A percentile compares a stretch with the other conserved stretches of the same genome.
Conservation (phyloP, 257 asterid genomes). For the Ballota nigra region DNA sequence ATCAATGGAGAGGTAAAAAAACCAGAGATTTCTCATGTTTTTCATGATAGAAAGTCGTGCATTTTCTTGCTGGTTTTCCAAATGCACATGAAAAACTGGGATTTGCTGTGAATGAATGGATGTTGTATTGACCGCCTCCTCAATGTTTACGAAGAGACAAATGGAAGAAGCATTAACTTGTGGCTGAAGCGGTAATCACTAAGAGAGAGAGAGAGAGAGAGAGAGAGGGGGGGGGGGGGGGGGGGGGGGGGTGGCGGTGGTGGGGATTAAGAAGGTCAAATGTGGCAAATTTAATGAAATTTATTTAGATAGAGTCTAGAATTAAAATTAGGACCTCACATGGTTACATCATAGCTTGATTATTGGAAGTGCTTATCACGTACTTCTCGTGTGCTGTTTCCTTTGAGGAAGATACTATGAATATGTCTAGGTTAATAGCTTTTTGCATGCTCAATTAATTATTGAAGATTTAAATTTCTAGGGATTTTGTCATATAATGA, state of each 20-base stretch:
- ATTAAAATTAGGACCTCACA: conserved; percentile 46
- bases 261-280: conserved; percentile 37
- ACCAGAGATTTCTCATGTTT: conserved; percentile 10
- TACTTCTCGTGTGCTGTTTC: conserved; percentile 31
- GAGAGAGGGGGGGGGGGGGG: conserved; percentile 17
- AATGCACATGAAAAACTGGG: conserved; percentile 16
- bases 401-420: conserved; percentile 18
- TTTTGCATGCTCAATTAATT: neutral
- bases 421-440: neutral
- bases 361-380: conserved; percentile 46
- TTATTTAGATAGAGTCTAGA: conserved; percentile 34
- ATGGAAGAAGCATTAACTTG: conserved; percentile 29
- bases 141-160: conserved; percentile 41
- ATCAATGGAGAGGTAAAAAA: conserved; percentile 5
- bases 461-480: neutral
- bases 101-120: conserved; percentile 20
- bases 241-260: too few relatives aligned
- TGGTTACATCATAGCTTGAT: conserved; percentile 43
- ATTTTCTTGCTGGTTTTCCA: conserved; percentile 6
- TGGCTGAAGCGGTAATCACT: conserved; percentile 36
- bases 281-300: conserved; percentile 28
- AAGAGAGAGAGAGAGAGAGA: conserved; percentile 19
- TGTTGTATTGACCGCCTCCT: conserved; percentile 53
- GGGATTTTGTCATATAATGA: neutral
- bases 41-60: conserved; percentile 11